These are phyloP conservation scores for Populus deltoides DNA, from an alignment of 345 rosid species.

Conservation along the genomic window DNA sequence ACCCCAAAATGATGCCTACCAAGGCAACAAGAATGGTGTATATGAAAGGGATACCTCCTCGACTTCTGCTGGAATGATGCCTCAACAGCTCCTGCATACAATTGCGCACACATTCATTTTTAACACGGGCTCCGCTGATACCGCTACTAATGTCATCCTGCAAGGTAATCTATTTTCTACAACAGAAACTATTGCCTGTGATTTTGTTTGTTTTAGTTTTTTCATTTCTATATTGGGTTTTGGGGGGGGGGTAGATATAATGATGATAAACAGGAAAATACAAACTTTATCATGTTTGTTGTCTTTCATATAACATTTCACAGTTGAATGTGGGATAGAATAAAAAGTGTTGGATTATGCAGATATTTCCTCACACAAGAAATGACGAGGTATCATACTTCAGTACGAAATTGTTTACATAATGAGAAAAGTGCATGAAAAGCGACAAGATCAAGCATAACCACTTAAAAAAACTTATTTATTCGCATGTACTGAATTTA, in stretches of 20 bases:
- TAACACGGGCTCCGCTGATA: background rate
- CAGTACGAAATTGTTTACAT: background rate
- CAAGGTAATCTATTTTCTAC: background rate
- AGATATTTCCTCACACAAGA: background rate
- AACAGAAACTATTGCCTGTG: background rate
- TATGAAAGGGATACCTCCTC: slow-evolving; percentile 41
- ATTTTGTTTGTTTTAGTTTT: background rate
- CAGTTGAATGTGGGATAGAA: background rate
- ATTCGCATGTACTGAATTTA: no score
- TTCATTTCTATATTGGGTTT: background rate
- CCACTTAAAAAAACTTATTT: background rate
- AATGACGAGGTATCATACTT: background rate
- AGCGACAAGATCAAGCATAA: background rate
- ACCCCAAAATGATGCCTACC: slow-evolving; percentile 69
- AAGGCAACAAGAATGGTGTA: slow-evolving; percentile 62
- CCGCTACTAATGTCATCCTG: background rate
- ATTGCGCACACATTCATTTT: background rate
- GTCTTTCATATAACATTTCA: background rate
- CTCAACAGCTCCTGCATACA: slow-evolving; percentile 58
- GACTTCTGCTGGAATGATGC: slow-evolving; percentile 43
- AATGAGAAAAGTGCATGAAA: background rate
- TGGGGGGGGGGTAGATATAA: background rate
- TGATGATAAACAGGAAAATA: background rate
- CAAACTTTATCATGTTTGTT: background rate
- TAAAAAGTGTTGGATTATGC: background rate